phyloP scores from a whole-genome alignment of 208 protist genomes.

The Endotrypanum monterogeii region DNA sequence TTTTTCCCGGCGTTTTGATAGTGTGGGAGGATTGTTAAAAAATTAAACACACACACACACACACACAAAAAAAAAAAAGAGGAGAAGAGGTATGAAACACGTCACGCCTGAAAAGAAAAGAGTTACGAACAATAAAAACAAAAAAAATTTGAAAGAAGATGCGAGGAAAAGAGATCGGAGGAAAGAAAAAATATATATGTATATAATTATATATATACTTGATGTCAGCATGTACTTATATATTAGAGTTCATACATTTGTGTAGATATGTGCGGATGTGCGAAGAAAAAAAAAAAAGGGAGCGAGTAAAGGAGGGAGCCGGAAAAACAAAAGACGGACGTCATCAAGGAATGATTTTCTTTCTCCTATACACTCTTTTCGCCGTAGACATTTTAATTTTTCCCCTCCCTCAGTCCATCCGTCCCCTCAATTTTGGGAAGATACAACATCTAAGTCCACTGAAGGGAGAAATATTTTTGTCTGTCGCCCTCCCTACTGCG shows the following conservation, averaged over 20 bases:
- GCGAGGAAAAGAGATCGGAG: neutral
- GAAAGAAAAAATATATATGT: neutral
- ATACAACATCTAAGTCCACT: too few relatives aligned
- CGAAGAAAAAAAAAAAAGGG: neutral
- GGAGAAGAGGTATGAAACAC: neutral
- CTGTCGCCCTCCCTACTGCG: too few relatives aligned
- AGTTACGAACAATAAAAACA: neutral
- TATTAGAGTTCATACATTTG: neutral
- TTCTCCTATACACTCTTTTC: too few relatives aligned
- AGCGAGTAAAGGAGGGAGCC: neutral
- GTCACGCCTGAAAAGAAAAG: neutral
- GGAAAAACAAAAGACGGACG: neutral
- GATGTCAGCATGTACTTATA: neutral
- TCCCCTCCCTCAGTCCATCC: neutral
- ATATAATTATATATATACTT: neutral
- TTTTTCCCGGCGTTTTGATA: too few relatives aligned
- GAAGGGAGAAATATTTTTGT: neutral
- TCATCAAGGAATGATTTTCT: neutral
- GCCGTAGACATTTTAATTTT: too few relatives aligned
- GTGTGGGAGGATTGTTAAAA: too few relatives aligned
- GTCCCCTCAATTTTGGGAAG: neutral
- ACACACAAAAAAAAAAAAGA: neutral
- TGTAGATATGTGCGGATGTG: neutral
- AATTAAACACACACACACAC: neutral
- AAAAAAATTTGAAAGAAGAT: neutral